phyloP scores from a whole-genome alignment of 2,329 filamentous ascomycete species.

The Sporothrix luriei region DNA sequence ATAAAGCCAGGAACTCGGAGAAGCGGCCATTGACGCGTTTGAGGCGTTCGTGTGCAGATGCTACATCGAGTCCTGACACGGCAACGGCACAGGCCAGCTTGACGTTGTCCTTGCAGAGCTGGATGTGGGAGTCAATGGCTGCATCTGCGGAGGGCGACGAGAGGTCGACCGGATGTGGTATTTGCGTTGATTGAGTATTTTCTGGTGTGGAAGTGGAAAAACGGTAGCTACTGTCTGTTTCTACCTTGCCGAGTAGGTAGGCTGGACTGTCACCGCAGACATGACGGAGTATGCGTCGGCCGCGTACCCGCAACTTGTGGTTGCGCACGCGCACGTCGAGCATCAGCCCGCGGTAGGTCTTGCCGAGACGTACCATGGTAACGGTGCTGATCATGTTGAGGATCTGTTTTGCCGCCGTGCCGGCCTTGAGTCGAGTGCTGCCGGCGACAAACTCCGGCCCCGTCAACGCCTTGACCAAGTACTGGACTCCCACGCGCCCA shows the following conservation, averaged over 20 bases:
- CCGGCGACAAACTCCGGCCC: slow-evolving; percentile 50
- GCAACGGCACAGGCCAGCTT: slow-evolving; percentile 32
- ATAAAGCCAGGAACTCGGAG: slow-evolving; percentile 15
- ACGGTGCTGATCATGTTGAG: slow-evolving; percentile 51
- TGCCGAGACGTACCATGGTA: slow-evolving; percentile 48
- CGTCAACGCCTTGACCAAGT: slow-evolving; percentile 45
- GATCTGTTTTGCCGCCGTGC: slow-evolving; percentile 50
- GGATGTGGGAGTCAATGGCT: slow-evolving; percentile 29
- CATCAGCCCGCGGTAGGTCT: slow-evolving; percentile 42
- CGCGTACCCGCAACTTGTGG: slow-evolving; percentile 30
- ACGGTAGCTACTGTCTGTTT: neutral
- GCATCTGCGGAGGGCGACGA: neutral
- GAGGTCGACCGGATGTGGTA: neutral
- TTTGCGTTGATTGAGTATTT: neutral
- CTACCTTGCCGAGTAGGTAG: slow-evolving; percentile 13
- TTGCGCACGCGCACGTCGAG: slow-evolving; percentile 31
- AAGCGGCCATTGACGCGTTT: slow-evolving; percentile 22
- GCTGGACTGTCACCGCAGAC: slow-evolving; percentile 24
- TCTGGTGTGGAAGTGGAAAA: neutral
- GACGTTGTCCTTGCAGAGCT: slow-evolving; percentile 23
- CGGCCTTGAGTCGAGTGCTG: slow-evolving; percentile 51
- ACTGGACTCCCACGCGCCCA: slow-evolving; percentile 34
- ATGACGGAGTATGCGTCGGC: slow-evolving; percentile 29
- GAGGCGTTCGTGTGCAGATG: slow-evolving; percentile 23
- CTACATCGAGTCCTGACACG: slow-evolving; percentile 28